Percentiles rank a stretch among this genome's conserved stretches.
These are phyloP conservation scores for Pleurotus ostreatus DNA, from an alignment of 768 basidiomycete species.

Conservation along the genomic window DNA sequence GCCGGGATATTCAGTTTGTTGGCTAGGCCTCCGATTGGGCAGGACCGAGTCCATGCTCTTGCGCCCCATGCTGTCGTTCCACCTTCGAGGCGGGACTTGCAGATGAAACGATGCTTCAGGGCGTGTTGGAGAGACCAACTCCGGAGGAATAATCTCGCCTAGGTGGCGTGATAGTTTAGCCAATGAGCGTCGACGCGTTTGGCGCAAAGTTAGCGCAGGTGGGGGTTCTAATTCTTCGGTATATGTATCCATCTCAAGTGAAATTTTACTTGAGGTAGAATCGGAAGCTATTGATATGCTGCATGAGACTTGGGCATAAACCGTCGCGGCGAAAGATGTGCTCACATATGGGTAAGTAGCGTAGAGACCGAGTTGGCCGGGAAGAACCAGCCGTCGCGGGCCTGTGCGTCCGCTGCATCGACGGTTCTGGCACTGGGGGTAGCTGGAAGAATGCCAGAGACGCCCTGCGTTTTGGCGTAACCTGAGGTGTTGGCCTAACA, in stretches of 20 bases:
- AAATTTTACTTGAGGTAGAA: not conserved
- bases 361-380: not conserved
- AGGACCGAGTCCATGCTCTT: constrained; percentile 7
- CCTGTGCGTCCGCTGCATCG: not conserved
- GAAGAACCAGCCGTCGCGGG: constrained; percentile 1
- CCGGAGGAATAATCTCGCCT: constrained; percentile 28
- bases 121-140: constrained; percentile 19
- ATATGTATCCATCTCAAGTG: not conserved
- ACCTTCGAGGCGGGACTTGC: not conserved
- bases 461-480: not conserved
- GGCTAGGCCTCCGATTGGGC: not conserved
- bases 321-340: not conserved
- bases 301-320: not conserved
- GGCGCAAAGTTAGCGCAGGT: not conserved
- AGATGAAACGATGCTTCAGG: constrained; percentile 7
- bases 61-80: constrained; percentile 2
- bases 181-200: constrained; percentile 8
- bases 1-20: not conserved
- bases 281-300: not conserved
- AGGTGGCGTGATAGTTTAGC: constrained; percentile 12
- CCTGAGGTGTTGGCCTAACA: not conserved
- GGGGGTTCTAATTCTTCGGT: not conserved
- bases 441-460: constrained; percentile 2
- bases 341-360: not conserved
- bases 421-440: not conserved